Percentiles rank a stretch among this genome's conserved stretches.
These are phyloP conservation scores for Globisporangium abappressorium DNA, from an alignment of 352 stramenopile genomes.

Conservation along the genomic window DNA sequence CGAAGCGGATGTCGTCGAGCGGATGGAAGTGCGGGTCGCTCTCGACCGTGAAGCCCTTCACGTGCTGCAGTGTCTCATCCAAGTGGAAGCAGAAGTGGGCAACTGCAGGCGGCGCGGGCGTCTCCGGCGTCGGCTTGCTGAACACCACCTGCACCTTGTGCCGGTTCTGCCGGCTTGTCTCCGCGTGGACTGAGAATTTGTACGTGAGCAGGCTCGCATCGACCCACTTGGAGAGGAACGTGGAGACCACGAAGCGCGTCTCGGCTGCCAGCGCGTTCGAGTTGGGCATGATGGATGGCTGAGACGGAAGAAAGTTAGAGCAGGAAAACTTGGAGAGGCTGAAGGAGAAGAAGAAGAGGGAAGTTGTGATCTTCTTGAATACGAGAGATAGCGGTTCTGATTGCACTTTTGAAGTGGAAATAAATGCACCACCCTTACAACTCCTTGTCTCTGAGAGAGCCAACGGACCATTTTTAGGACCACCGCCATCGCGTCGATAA, in stretches of 20 bases:
- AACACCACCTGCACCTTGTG: conserved; percentile 55
- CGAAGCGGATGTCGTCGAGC: conserved; percentile 38
- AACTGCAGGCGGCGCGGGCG: conserved; percentile 40
- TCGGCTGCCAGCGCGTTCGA: conserved; percentile 29
- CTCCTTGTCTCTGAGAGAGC: too few species aligned
- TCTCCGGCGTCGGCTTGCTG: conserved; percentile 48
- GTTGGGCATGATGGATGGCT: conserved; percentile 19
- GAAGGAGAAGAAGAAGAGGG: too few species aligned
- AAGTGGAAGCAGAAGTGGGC: conserved; percentile 61
- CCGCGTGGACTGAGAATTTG: conserved; percentile 48
- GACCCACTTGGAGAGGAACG: conserved; percentile 42
- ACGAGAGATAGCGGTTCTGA: too few species aligned
- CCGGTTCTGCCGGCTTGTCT: conserved; percentile 29
- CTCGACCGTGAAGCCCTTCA: conserved; percentile 59
- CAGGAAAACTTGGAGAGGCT: too few species aligned
- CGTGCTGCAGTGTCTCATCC: conserved; percentile 32
- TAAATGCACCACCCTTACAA: too few species aligned
- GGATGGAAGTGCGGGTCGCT: conserved; percentile 61
- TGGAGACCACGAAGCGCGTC: conserved; percentile 35
- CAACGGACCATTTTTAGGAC: too few species aligned
- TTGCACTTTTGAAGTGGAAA: too few species aligned
- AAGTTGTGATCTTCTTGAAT: too few species aligned
- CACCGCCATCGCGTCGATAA: too few species aligned
- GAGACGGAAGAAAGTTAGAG: background rate
- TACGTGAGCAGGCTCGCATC: conserved; percentile 44